Conservation (phyloP, 371 early-diverging fungal genomes). For the Mortierella sp. region DNA sequence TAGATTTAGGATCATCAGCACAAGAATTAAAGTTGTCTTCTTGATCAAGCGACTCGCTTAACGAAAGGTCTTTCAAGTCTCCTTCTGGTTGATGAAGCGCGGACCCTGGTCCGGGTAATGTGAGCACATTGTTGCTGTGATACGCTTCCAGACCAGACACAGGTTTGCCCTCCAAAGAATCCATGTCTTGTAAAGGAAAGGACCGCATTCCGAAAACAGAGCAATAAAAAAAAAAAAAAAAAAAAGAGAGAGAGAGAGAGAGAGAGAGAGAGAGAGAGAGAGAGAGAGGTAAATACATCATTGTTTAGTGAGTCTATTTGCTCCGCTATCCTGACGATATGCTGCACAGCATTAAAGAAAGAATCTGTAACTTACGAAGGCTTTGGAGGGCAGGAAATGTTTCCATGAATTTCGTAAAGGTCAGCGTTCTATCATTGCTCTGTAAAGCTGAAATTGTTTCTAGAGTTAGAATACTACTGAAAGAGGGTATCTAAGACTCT, state of each 20-base stretch:
- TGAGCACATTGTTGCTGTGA: conserved; percentile 18
- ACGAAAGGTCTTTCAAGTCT: conserved; percentile 25
- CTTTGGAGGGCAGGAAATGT: conserved; percentile 23
- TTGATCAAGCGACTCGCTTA: conserved; percentile 1
- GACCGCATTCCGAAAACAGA: too few species aligned
- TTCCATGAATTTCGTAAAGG: conserved; percentile 26
- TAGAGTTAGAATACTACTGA: not conserved
- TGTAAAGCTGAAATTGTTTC: conserved; percentile 28
- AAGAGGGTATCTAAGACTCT: not conserved
- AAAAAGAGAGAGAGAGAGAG: too few species aligned
- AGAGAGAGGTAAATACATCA: not conserved
- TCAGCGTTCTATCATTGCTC: conserved; percentile 14
- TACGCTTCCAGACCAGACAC: conserved; percentile 26
- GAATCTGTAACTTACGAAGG: not conserved
- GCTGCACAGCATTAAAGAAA: not conserved
- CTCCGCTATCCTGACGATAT: not conserved
- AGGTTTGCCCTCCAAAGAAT: not conserved
- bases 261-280: too few species aligned
- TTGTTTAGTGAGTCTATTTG: not conserved
- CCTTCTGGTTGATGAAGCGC: conserved; percentile 30
- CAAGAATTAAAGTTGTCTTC: too few species aligned
- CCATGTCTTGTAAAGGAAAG: conserved; percentile 9
- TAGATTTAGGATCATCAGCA: too few species aligned
- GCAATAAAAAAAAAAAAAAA: too few species aligned
- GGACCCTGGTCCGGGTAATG: conserved; percentile 6